A percentile compares a stretch with the other conserved stretches of the same genome.
phyloP scores from a whole-genome alignment of 495 filamentous ascomycete species.

The Durotheca rogersii region DNA sequence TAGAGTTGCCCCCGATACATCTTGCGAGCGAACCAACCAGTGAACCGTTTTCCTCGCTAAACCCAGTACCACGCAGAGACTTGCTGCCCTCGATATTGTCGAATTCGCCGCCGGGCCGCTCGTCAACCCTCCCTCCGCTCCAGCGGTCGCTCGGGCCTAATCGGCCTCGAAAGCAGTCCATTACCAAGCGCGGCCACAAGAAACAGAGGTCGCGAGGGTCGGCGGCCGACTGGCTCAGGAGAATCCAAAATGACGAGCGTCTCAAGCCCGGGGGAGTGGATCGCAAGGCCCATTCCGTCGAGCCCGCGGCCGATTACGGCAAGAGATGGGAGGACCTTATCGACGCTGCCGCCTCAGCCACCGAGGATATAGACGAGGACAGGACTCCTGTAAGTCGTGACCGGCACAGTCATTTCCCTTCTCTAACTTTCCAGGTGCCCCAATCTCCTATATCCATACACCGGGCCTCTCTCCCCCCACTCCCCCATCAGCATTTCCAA shows the following conservation, averaged over 20 bases:
- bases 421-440: conserved; percentile 57
- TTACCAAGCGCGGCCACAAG: conserved; percentile 77
- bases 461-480: conserved; percentile 77
- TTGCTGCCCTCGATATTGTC: conserved; percentile 79
- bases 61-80: conserved; percentile 60
- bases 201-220: conserved; percentile 68
- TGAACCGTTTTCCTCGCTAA: conserved; percentile 64
- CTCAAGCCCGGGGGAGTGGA: conserved; percentile 71
- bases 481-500: conserved; percentile 60
- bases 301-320: conserved; percentile 74
- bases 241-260: conserved; percentile 51
- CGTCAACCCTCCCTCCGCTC: conserved; percentile 79
- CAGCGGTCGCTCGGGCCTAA: conserved; percentile 61
- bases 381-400: conserved; percentile 69
- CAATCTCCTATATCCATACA: conserved; percentile 67
- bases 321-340: conserved; percentile 95
- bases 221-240: conserved; percentile 49
- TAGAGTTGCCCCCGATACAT: conserved; percentile 74
- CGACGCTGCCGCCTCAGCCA: conserved; percentile 86
- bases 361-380: conserved; percentile 86
- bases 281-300: conserved; percentile 80
- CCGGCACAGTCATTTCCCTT: conserved; percentile 36
- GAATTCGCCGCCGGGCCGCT: conserved; percentile 80
- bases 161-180: conserved; percentile 79
- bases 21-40: conserved; percentile 66